Base-by-base conservation (phyloP, 768 basidiomycete genomes). In the Kwoniella heveanensis region DNA sequence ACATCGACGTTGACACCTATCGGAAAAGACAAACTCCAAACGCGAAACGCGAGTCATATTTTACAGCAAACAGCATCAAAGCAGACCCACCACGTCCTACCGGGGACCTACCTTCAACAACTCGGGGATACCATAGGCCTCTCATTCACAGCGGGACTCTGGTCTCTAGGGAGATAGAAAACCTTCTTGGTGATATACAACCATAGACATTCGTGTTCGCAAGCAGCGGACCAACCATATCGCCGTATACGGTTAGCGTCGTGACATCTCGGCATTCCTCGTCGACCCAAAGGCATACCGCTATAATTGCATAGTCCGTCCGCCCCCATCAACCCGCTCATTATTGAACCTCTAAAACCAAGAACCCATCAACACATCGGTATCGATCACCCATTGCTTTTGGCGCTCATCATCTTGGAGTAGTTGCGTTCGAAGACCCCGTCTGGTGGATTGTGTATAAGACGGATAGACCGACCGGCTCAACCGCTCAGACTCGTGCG, bases 271-370 rank as follows among this genome's bases (percentile, higher is more conserved):
- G 39, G 39, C 39, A 44, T 44, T 3, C 39, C 19, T 19, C 19
- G 6, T 7, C 15, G 17, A 44, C 15, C 39, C 10, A 19, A 19
- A 44, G 10, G 39, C 39, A 10, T 17, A 44, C 39, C 3, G 39
- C 39, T 19, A 44, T 44, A 44, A 44, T 44, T 44, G 15, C 39
- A 19, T 44, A 44, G 39, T 3, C 39, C 39, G 39, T 19, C 39
- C 39, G 39, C 15, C 39, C 19, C 15, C 39, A 44, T 44, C 39
- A 44, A 44, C 17, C 39, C 39, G 39, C 17, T 44, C 39, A 44
- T 44, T 44, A 44, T 44, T 44, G 39, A 44, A 44, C 39, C 39
- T 44, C n/a, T n/a, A n/a, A 44, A 44, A 44, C 39, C n/a, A n/a
- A n/a, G n/a, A n/a, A n/a, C n/a, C n/a, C n/a, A n/a, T 36, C 32